phyloP scores from a whole-genome alignment of 768 basidiomycete genomes.

The Tylopilus plumbeoviolaceoides region DNA sequence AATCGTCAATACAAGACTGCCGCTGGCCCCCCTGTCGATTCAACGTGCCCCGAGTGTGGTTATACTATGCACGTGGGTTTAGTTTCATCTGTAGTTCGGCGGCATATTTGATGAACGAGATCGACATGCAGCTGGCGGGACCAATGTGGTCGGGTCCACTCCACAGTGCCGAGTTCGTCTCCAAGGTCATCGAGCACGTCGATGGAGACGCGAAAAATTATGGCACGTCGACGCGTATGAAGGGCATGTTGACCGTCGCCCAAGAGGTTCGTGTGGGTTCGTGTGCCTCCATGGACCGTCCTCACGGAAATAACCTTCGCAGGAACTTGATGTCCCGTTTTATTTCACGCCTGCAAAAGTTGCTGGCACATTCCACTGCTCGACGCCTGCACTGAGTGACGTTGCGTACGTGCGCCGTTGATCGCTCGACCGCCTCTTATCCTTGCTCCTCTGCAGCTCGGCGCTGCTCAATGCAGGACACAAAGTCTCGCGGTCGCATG shows the following conservation, averaged over 20 bases:
- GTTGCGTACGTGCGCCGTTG: constrained; percentile 54
- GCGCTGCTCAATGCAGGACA: constrained; percentile 86
- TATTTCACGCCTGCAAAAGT: constrained; percentile 85
- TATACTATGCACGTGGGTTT: constrained; percentile 62
- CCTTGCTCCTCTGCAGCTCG: constrained; percentile 46
- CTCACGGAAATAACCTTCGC: neutral
- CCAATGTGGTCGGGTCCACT: constrained; percentile 96
- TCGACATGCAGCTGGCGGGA: constrained; percentile 64
- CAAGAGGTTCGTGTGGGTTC: constrained; percentile 60
- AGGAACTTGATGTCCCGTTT: constrained; percentile 79
- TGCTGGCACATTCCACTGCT: constrained; percentile 77
- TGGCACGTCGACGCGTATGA: constrained; percentile 80
- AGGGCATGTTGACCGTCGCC: constrained; percentile 92
- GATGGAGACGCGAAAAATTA: constrained; percentile 60
- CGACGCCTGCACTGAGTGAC: constrained; percentile 69
- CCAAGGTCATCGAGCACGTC: constrained; percentile 71
- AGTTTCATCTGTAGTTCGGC: constrained; percentile 14
- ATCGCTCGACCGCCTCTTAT: neutral
- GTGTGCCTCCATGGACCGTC: neutral
- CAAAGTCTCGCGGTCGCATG: constrained; percentile 87
- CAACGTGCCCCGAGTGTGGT: constrained; percentile 80
- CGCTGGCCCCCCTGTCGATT: constrained; percentile 59
- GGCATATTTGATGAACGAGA: neutral
- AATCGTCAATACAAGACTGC: constrained; percentile 71
- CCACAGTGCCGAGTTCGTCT: constrained; percentile 72